Conservation (phyloP, 805 yeast genomes). For the Pichia kluyveri region DNA sequence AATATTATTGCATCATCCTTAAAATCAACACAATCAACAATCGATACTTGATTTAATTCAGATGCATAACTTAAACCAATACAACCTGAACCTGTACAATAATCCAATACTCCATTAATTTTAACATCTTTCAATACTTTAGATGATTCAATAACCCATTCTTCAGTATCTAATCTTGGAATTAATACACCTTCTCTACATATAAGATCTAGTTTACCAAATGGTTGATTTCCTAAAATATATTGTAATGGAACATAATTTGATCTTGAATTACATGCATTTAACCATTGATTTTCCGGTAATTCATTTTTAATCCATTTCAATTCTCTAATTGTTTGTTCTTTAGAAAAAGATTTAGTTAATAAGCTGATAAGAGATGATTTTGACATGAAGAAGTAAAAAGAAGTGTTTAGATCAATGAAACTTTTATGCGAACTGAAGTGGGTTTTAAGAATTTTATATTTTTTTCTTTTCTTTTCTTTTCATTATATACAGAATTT, state of each 20-base stretch:
- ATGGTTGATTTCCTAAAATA: conserved; percentile 79
- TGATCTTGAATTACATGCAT: conserved; percentile 48
- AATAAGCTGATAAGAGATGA: background rate
- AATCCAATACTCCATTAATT: conserved; percentile 36
- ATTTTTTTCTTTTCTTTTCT: background rate
- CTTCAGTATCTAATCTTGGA: conserved; percentile 95
- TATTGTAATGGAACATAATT: conserved; percentile 70
- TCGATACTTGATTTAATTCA: conserved; percentile 15
- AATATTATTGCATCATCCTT: conserved; percentile 43
- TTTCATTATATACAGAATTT: background rate
- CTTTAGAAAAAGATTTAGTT: conserved; percentile 11
- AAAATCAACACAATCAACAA: conserved; percentile 42
- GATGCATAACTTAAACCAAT: conserved; percentile 47
- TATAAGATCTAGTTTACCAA: conserved; percentile 54
- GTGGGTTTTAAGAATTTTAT: background rate
- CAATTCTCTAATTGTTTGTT: conserved; percentile 46
- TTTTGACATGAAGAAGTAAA: background rate
- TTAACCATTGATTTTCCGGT: conserved; percentile 34
- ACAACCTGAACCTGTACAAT: conserved; percentile 89
- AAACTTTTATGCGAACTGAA: too few species aligned
- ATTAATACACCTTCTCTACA: conserved; percentile 66
- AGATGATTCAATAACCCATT: conserved; percentile 55
- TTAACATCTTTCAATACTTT: conserved; percentile 4
- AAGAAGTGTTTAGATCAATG: too few species aligned
- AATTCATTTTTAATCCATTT: conserved; percentile 57